Base-by-base conservation (phyloP, 306 rosid species). In the Cucurbita ficifolia region DNA sequence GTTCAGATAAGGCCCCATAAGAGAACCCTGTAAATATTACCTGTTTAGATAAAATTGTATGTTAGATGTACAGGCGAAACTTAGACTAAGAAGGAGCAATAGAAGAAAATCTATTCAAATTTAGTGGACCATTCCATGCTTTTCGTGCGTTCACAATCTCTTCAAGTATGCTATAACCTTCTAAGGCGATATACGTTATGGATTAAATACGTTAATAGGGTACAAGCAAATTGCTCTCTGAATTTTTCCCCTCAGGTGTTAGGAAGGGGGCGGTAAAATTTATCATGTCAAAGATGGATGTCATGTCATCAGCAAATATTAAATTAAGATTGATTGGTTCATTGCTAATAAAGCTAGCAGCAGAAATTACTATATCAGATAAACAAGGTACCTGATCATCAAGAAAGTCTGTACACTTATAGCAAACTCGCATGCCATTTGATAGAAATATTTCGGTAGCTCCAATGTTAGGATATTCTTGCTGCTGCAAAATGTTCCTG, bases 11-110 rank as follows among this genome's bases (percentile, higher is more conserved):
- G 55, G 96, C 97, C 53, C 97, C 98, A 74, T 94, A 94, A 22
- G 98, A 91, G 84, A 87, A 94, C 76, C 98, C 98, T 36, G 96
- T 89, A 89, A 89, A 94, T 80, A 94, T 81, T 76, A 90, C 96
- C 98, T 94, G 89, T 81, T 62, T 73, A 40, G 77, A 81, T 73
- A 86, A 61, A 81, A 8, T 59, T 21, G 42, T 58, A 45, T 2
- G 72, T 67, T 49, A 67, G 39, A 45, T 10, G 48, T 42, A 67
- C 7, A 5, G 16, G 17, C 21, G 72, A 45, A 35, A 67, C 72
- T 12, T 45, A 67, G 51, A 65, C 51, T 18, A 10, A 22, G 51
- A 52, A 42, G 38, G 6, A 10, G 52, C 50, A 65, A 21, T 65
- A 39, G 8, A 42, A 65, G 51, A 65, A 5, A 38, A 42, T 10